These are phyloP conservation scores for Chromera velia DNA, from an alignment of 73 alveolate genomes.

Conservation along the genomic window DNA sequence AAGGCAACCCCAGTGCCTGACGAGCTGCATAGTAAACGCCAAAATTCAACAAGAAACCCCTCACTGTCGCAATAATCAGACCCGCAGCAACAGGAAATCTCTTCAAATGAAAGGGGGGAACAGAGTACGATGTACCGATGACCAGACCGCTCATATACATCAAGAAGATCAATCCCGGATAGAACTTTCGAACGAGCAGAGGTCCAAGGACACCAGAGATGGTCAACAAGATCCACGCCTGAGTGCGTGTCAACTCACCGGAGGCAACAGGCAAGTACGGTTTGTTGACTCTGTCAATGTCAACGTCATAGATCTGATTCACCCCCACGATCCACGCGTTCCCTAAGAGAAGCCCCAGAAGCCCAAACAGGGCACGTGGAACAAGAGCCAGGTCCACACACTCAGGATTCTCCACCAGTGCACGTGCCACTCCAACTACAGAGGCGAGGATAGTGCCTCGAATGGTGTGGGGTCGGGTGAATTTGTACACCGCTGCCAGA, in stretches of 20 bases:
- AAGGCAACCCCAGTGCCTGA: constrained; percentile 16
- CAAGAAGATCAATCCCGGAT: neutral
- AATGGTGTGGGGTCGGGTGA: constrained; percentile 33
- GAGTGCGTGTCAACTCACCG: constrained; percentile 20
- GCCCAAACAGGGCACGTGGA: neutral
- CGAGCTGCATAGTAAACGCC: constrained; percentile 46
- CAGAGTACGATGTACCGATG: constrained; percentile 40
- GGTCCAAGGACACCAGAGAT: neutral
- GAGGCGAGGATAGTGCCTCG: constrained; percentile 43
- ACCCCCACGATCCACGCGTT: constrained; percentile 40
- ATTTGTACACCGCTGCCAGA: too few species aligned
- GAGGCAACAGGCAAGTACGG: constrained; percentile 43
- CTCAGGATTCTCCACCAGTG: neutral
- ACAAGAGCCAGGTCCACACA: neutral
- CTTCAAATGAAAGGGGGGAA: constrained; percentile 8
- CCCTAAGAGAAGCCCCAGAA: constrained; percentile 5
- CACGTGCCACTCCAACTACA: neutral
- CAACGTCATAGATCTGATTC: constrained; percentile 44
- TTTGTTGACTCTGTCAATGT: constrained; percentile 42
- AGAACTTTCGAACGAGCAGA: neutral
- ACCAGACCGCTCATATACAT: constrained; percentile 20
- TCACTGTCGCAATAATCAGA: neutral
- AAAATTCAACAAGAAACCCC: constrained; percentile 38
- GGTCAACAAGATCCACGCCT: neutral
- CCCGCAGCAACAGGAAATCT: neutral